These are phyloP conservation scores for Chlorella sorokiniana DNA, from an alignment of 139 green algal species.

Conservation along the genomic window DNA sequence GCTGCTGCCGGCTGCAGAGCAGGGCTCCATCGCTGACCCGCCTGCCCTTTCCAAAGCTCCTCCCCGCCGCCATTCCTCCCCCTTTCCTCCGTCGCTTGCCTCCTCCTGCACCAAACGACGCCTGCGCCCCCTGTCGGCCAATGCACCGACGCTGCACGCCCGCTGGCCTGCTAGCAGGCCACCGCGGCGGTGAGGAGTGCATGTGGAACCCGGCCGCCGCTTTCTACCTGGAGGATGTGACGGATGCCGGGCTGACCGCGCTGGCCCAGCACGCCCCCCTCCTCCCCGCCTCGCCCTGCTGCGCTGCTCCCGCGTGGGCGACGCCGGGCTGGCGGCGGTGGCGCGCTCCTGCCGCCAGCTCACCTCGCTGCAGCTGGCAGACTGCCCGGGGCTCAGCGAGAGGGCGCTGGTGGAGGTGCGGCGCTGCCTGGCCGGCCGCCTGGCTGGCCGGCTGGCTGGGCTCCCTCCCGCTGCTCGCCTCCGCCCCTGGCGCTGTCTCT, in stretches of 20 bases:
- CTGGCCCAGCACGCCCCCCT: conserved; percentile 13
- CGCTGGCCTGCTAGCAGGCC: not conserved
- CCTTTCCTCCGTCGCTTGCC: too few relatives aligned
- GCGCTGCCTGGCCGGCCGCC: too few relatives aligned
- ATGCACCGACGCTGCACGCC: not conserved
- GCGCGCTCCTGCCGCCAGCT: conserved; percentile 30
- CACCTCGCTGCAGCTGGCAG: conserved; percentile 27
- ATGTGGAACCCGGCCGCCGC: conserved; percentile 20
- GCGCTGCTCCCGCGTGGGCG: conserved; percentile 29
- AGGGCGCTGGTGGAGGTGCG: conserved; percentile 1
- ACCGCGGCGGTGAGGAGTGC: conserved; percentile 28
- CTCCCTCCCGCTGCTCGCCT: too few relatives aligned
- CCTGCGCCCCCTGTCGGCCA: too few relatives aligned
- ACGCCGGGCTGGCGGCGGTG: conserved; percentile 23
- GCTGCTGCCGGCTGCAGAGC: too few relatives aligned
- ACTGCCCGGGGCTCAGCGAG: conserved; percentile 35
- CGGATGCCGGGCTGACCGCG: conserved; percentile 9
- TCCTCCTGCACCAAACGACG: too few relatives aligned
- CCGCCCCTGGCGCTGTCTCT: too few relatives aligned
- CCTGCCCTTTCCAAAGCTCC: too few relatives aligned
- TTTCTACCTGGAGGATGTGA: conserved; percentile 35
- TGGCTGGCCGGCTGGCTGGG: too few relatives aligned
- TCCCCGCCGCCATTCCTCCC: too few relatives aligned
- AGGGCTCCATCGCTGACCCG: too few relatives aligned
- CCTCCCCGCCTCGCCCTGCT: conserved; percentile 38